Evolutionary conservation across 2,329 filamentous ascomycete genomes (phyloP), one percentile per base, ranked within the genome.

Genomic region (Blastomyces percursus): DNA sequence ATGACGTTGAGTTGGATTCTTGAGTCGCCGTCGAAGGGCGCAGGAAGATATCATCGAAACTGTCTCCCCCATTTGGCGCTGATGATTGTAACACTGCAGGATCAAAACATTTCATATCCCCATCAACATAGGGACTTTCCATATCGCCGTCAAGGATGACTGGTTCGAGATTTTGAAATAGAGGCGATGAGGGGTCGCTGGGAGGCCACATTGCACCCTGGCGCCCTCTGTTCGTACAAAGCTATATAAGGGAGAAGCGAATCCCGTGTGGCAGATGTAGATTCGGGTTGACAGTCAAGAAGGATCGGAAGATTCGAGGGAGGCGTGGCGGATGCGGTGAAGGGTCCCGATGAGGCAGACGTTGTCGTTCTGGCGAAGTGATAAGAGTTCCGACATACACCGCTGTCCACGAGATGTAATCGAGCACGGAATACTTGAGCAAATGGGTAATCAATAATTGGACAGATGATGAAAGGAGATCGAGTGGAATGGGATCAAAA

Each of bases 81-180:
- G 76, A 69, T 59, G 74, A 72, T 46, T 77, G 72, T 35, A 74
- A 69, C 61, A 73, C 69, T 57, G 72, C 68, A 30, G 72, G 71
- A 61, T 78, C 72, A 55, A 79, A 70, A 54, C 78, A 77, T 61
- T 76, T 74, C 71, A 78, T 74, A 62, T 79, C 74, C 59, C 72
- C 69, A 63, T 78, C 73, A 62, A 73, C 71, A 63, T 75, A 76
- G 42, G 71, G 65, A 61, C 71, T 73, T 62, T 75, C 75, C 73
- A 78, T 76, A 44, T 78, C 75, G 68, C 74, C 74, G 66, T 77
- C 75, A 61, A 77, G 68, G 58, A 77, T 75, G 61, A 77, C 71
- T 32, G 76, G 76, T 64, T 77, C 76, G 64, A 76, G 65, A 32
- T 69, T 62, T 65, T 73, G 68, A 64, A 76, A 76, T 51, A 68